Evolutionary conservation across 2,329 filamentous ascomycete genomes (phyloP), one percentile per base, ranked within the genome.

Genomic region (Botrytis sinoallii): DNA sequence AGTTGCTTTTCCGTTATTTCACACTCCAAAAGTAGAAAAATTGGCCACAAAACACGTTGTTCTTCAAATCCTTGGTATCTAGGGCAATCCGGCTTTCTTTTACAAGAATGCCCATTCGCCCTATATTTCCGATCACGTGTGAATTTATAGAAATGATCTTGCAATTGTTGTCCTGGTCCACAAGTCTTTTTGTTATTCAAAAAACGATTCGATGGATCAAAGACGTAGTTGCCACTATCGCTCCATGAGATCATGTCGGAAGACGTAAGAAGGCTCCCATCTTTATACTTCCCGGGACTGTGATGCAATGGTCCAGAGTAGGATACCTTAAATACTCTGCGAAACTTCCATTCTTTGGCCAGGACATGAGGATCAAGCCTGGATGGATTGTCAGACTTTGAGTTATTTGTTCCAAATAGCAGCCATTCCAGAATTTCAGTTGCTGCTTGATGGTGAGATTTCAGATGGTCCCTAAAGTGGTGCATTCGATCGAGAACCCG

Each of bases 251-350:
- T 52, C 1, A 4, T n/a, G 25, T 52, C 25, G 12, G 48, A 52
- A 52, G 25, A n/a, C n/a, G 12, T n/a, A 16, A 52, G 25, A n/a
- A n/a, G 4, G 3, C 25, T 52, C n/a, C 0, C 48, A n/a, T 52
- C 12, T n/a, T 25, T 4, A 52, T 25, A n/a, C 2, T n/a, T 1
- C 25, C 3, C 48, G 48, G 48, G 5, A 3, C 2, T 0, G 0
- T 7, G 25, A 52, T n/a, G 4, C 25, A 52, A 52, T 52, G 5
- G 25, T n/a, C 5, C 48, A n/a, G 48, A 52, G 12, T n/a, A n/a
- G 10, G 10, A 52, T 12, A 3, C 1, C 48, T 7, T n/a, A 0
- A n/a, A n/a, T n/a, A 16, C 25, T 52, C 46, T 52, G 46, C 22
- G 3, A 48, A 52, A 3, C 48, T 52, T 52, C 25, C 10, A 52